Base-by-base conservation (phyloP, 1,284 basidiomycete genomes). In the Wallemia mellicola region DNA sequence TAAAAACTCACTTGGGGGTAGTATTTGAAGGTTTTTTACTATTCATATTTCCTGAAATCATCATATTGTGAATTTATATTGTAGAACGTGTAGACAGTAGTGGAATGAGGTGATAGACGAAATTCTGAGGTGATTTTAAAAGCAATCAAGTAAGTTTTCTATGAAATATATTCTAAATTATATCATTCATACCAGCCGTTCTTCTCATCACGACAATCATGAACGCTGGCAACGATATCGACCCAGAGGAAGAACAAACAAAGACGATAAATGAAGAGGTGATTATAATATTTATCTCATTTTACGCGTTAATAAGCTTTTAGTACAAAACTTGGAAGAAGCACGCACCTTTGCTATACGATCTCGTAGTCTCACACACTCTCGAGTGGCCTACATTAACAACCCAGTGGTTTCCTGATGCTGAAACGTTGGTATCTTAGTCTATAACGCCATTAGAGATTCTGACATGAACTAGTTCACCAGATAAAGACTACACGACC, bases 331-430 rank as follows among this genome's bases (percentile, higher is more conserved):
- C 38, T 5, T 48, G 86, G 86, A 95, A 94, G 78, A 94, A 92
- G 75, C 92, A 94, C 72, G 85, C 88, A 57, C 88, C 87, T 24
- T 95, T 94, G 72, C 78, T 96, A 26, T 98, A 99, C 72, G 92
- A 98, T 71, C 77, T 92, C 24, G 86, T 98, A 64, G 84, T 99
- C 66, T 96, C 92, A 0, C 91, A 96, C 68, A 92, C 94, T 26
- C 76, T 98, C 60, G 89, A 95, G 69, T 99, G 94, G 94, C 94
- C 94, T 19, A 88, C 83, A 66, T 71, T 99, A 66, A 99, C 94
- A 1, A 91, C 86, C 69, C 94, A 98, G 73, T 99, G 94, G 94
- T 86, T 99, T 69, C 94, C 94, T 0, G 92, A 99, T 74, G 83
- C 82, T 71, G 88, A 95, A 71, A 77, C 78, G 87, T 89, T 66